Percentiles rank a stretch among this genome's conserved stretches.
These are phyloP conservation scores for Pestalotiopsis sp. DNA, from an alignment of 2,329 filamentous ascomycete species.

Conservation along the genomic window DNA sequence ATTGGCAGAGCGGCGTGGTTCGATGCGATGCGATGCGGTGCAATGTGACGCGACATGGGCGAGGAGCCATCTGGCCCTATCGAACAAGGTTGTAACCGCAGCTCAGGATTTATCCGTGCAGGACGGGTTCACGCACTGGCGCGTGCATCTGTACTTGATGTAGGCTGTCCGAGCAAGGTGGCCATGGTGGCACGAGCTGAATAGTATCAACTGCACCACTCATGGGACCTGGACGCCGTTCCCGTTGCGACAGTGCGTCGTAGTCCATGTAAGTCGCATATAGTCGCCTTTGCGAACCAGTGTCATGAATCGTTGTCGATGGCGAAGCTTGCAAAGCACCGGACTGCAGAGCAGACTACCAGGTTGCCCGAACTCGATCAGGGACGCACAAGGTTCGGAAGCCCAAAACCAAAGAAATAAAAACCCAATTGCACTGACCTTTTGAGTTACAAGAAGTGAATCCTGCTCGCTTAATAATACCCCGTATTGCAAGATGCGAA, in stretches of 20 bases:
- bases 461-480: constrained; percentile 7
- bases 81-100: not conserved
- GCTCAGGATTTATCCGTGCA: not conserved
- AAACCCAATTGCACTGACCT: not conserved
- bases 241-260: not conserved
- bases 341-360: not conserved
- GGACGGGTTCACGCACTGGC: not conserved
- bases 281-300: not conserved
- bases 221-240: not conserved
- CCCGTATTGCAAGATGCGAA: not conserved
- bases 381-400: not conserved
- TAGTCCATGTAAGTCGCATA: not conserved
- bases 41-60: not conserved
- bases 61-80: not conserved
- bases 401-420: not conserved
- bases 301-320: not conserved
- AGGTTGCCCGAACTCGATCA: not conserved
- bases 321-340: not conserved
- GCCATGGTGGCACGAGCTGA: not conserved
- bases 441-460: not conserved
- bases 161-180: not conserved
- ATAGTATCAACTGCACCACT: not conserved
- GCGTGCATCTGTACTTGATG: not conserved
- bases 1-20: not conserved
- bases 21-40: not conserved